phyloP scores from a whole-genome alignment of 371 early-diverging fungal species.

The Zychaea mexicana region DNA sequence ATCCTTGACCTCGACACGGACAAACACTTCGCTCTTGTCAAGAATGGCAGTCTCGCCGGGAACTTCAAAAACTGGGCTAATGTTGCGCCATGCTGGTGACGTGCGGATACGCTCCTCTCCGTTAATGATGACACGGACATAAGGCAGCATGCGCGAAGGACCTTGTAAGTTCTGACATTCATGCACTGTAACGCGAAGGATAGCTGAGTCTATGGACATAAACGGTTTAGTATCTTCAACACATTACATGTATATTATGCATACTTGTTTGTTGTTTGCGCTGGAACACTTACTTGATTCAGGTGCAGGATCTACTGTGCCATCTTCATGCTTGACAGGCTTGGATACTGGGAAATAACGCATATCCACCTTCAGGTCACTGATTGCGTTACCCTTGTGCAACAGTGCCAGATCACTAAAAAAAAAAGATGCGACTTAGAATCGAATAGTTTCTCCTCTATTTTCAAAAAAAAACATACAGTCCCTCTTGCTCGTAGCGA shows the following conservation, averaged over 20 bases:
- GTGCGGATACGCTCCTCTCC: constrained; percentile 44
- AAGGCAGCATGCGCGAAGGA: constrained; percentile 40
- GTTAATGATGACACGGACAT: constrained; percentile 48
- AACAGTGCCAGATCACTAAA: constrained; percentile 34
- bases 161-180: constrained; percentile 49
- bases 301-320: constrained; percentile 49
- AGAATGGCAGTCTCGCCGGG: constrained; percentile 47
- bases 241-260: too few species aligned
- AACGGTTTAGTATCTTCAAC: not conserved
- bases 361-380: constrained; percentile 56
- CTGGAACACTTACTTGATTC: constrained; percentile 58
- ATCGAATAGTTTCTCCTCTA: not conserved
- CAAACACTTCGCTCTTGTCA: constrained; percentile 37
- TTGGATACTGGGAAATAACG: constrained; percentile 64
- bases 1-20: constrained; percentile 41
- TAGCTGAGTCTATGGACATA: constrained; percentile 41
- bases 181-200: constrained; percentile 56
- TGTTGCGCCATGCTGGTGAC: constrained; percentile 45
- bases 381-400: constrained; percentile 54
- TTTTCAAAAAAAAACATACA: constrained; percentile 20
- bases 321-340: constrained; percentile 46
- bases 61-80: constrained; percentile 47
- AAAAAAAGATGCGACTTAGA: not conserved
- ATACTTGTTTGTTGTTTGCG: not conserved
- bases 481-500: constrained; percentile 30